Evolutionary conservation across 129 eudicot species (phyloP).

Genomic region (Saposhnikovia divaricata): DNA sequence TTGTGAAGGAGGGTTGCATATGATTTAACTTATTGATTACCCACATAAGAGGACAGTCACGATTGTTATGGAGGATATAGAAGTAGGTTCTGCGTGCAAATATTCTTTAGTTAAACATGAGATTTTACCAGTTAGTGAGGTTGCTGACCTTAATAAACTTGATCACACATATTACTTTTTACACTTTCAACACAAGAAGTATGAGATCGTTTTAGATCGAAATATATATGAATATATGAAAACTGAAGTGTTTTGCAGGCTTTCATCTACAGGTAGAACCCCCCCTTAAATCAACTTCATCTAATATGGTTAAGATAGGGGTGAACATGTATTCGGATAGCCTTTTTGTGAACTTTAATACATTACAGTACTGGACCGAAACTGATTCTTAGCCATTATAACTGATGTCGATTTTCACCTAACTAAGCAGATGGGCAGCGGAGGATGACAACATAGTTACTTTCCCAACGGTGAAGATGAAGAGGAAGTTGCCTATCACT

Average conservation of each 20-base stretch:
- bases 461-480: conserved; percentile 85
- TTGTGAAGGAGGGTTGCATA: not conserved
- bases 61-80: not conserved
- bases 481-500: conserved; percentile 64
- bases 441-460: conserved; percentile 71
- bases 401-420: not conserved
- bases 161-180: not conserved
- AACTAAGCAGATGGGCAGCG: conserved; percentile 60
- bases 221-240: not conserved
- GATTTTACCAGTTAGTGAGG: not conserved
- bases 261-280: not conserved
- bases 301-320: not conserved
- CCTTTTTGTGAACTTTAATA: not conserved
- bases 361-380: not conserved
- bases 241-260: not conserved
- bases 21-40: not conserved
- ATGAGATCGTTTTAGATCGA: not conserved
- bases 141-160: not conserved
- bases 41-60: not conserved
- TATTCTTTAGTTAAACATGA: not conserved
- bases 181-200: not conserved
- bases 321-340: not conserved
- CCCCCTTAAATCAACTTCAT: not conserved
- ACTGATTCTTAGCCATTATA: not conserved
- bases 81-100: not conserved